Evolutionary conservation across 1,284 basidiomycete species (phyloP), one percentile per base, ranked within the genome.

Genomic region (Fistulina hepatica): DNA sequence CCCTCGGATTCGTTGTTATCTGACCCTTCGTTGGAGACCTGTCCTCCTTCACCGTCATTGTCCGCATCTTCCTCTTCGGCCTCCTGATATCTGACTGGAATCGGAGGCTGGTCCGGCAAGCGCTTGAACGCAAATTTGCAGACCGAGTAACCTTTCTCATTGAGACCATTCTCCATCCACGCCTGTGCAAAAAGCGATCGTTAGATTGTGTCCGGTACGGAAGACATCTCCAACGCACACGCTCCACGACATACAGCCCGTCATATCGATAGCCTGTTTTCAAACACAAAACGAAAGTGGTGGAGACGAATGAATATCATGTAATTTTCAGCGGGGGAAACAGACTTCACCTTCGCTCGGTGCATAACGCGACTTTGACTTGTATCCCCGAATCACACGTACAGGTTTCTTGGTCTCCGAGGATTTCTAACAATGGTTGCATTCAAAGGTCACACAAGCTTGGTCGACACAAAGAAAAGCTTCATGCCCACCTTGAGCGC

Each of bases 221-320:
- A 24, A 34, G 21, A 37, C 13, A 20, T 4, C 30, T 11, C 23
- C 19, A 42, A 17, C 56, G 40, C 45, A 75, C 81, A 63, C 76
- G 76, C 55, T 81, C 79, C 6, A 86, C 80, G 2, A 54, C 60
- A 52, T 92, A 92, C 20, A 92, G 62, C 1, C 88, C 88, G 48
- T 88, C 81, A 52, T 92, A 92, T 8, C 86, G 76, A 51, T 89
- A 91, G 12, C 83, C n/a, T n/a, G n/a, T n/a, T n/a, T n/a, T n/a
- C n/a, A n/a, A n/a, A n/a, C n/a, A n/a, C n/a, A n/a, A n/a, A n/a
- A n/a, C n/a, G n/a, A n/a, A n/a, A n/a, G n/a, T n/a, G n/a, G n/a
- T n/a, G 79, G 41, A 22, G 27, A 24, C 9, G 27, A 27, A 36
- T 21, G 39, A 21, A 34, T 32, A 38, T 40, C 26, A 23, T 37